Evolutionary conservation across 768 basidiomycete genomes (phyloP), one percentile per base, ranked within the genome.

Genomic region (Rhodosporidiobolus odoratus): DNA sequence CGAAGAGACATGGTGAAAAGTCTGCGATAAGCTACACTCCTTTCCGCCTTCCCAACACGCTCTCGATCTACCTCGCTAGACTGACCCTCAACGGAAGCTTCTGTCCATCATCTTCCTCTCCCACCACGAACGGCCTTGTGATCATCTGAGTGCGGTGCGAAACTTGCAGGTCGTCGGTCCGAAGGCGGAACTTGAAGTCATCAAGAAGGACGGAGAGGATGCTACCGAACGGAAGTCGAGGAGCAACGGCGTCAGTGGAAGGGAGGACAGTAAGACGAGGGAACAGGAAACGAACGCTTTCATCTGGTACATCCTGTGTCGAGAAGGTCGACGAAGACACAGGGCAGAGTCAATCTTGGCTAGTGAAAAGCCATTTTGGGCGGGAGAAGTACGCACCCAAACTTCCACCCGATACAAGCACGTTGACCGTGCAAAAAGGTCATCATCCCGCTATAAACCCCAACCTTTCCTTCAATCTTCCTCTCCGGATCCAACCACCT

Each of bases 391-490:
- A 40, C 61, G 45, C 35, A 62, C 61, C 34, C 61, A n/a, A 60
- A 66, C 50, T 66, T 66, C 48, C 54, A 66, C 6, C 65, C 58
- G n/a, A 32, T 25, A 30, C 58, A 59, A 25, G 58, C 37, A 8
- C 58, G 25, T 32, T 32, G 58, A 25, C 58, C 65, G 5, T 48
- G 34, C 21, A 66, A 15, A 50, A 66, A 66, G 4, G 58, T 60
- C 43, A 66, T 41, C 4, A 59, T 56, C 66, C 84, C 83, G 2
- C 83, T 82, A 75, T 84, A 85, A 69, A 88, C 77, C 3, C 86
- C 86, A 47, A 82, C 84, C 58, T 59, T 59, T n/a, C 58, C 34
- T 27, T 59, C 58, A 25, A 59, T 59, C 32, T 84, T 80, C 27
- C 77, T 79, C 45, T 79, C 79, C 43, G 75, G 72, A 30, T 79